Evolutionary conservation across 257 asterid species (phyloP).

Genomic region (Ballota nigra): DNA sequence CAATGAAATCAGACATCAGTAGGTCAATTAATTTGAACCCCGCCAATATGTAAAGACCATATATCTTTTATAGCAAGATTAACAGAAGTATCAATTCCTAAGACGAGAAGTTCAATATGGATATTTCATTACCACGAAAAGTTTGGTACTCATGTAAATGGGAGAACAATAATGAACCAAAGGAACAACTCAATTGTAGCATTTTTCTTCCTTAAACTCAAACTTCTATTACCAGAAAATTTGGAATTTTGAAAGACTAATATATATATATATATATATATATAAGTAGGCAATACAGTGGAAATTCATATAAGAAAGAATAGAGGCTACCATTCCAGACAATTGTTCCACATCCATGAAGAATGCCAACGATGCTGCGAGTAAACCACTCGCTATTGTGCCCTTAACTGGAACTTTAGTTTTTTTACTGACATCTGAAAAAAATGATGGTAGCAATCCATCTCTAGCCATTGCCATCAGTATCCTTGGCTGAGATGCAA

Average conservation of each 20-base stretch:
- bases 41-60: not conserved
- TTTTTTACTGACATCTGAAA: constrained; percentile 63
- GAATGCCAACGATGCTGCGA: constrained; percentile 74
- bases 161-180: not conserved
- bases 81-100: not conserved
- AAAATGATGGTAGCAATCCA: constrained; percentile 92
- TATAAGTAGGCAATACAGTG: not conserved
- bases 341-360: constrained; percentile 96
- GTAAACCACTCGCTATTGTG: constrained; percentile 74
- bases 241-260: not conserved
- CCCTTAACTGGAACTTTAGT: constrained; percentile 89
- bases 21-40: not conserved
- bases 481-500: constrained; percentile 70
- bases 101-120: not conserved
- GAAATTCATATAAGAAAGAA: constrained; percentile 4
- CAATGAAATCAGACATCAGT: not conserved
- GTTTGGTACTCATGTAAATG: not conserved
- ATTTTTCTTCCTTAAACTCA: not conserved
- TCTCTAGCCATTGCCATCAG: constrained; percentile 99
- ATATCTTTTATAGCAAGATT: not conserved
- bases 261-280: too few relatives aligned
- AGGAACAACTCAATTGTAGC: not conserved
- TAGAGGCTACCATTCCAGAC: constrained; percentile 85
- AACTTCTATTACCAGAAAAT: not conserved
- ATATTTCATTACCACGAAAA: not conserved